These are phyloP conservation scores for Myriosclerotinia duriaeana DNA, from an alignment of 2,329 filamentous ascomycete genomes.

Conservation along the genomic window DNA sequence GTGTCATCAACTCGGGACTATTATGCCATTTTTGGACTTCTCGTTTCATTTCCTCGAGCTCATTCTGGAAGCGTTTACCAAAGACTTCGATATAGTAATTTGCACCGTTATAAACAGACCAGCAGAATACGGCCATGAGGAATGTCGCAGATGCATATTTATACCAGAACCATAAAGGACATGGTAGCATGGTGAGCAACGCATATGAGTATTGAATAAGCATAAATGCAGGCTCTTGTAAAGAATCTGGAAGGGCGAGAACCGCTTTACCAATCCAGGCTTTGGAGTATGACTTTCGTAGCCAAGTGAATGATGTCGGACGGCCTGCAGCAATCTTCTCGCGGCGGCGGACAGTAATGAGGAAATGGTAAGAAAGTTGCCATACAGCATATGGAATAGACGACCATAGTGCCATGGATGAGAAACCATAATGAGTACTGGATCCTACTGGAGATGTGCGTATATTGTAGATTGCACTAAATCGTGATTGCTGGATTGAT, in stretches of 20 bases:
- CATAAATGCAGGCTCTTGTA: slow-evolving; percentile 95
- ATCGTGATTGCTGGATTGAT: slow-evolving; percentile 64
- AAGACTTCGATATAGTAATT: slow-evolving; percentile 99
- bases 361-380: slow-evolving; percentile 90
- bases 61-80: slow-evolving; percentile 93
- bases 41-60: slow-evolving; percentile 82
- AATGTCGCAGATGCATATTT: slow-evolving; percentile 76
- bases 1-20: slow-evolving; percentile 50
- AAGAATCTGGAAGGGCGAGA: slow-evolving; percentile 66
- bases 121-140: slow-evolving; percentile 78
- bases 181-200: slow-evolving; percentile 88
- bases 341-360: slow-evolving; percentile 91
- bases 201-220: slow-evolving; percentile 91
- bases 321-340: slow-evolving; percentile 95
- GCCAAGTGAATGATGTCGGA: slow-evolving; percentile 96
- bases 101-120: slow-evolving; percentile 95
- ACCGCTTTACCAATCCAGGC: slow-evolving; percentile 86
- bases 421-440: slow-evolving; percentile 73
- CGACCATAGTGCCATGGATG: slow-evolving; percentile 91
- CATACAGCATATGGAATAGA: slow-evolving; percentile 89
- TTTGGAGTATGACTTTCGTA: slow-evolving; percentile 86
- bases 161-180: slow-evolving; percentile 91
- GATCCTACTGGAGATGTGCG: slow-evolving; percentile 67
- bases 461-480: slow-evolving; percentile 84
- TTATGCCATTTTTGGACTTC: slow-evolving; percentile 89